Percentiles rank a stretch among this genome's conserved stretches.
phyloP scores from a whole-genome alignment of 768 basidiomycete genomes.

The Asterophora parasitica region DNA sequence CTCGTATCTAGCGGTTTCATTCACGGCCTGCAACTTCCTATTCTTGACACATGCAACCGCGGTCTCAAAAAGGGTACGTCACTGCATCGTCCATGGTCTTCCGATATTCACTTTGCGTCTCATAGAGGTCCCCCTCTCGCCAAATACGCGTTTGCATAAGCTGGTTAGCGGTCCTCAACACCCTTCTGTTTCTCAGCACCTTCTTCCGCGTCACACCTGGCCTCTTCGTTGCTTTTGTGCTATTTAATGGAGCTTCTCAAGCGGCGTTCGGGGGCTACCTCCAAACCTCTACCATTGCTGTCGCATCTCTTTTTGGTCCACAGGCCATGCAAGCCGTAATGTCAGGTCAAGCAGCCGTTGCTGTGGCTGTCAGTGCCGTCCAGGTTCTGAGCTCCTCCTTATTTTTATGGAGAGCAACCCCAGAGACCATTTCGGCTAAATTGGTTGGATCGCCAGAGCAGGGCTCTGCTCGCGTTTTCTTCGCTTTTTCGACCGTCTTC shows the following conservation, averaged over 20 bases:
- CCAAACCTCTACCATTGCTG: slow-evolving; percentile 70
- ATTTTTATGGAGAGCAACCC: slow-evolving; percentile 46
- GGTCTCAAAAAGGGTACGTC: slow-evolving; percentile 60
- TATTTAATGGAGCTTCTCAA: slow-evolving; percentile 56
- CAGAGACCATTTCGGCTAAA: slow-evolving; percentile 20
- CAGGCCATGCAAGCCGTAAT: slow-evolving; percentile 69
- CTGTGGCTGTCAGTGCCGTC: slow-evolving; percentile 72
- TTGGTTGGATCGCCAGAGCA: slow-evolving; percentile 51
- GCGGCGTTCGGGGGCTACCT: slow-evolving; percentile 68
- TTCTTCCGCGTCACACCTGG: slow-evolving; percentile 49
- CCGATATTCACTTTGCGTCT: background rate
- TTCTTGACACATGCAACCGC: slow-evolving; percentile 73
- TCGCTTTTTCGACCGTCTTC: slow-evolving; percentile 64
- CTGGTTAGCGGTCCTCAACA: slow-evolving; percentile 47
- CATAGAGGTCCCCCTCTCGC: slow-evolving; percentile 54
- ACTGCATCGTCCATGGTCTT: background rate
- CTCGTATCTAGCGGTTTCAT: slow-evolving; percentile 61
- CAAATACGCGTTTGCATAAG: slow-evolving; percentile 50
- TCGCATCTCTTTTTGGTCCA: slow-evolving; percentile 79
- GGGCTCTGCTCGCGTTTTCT: slow-evolving; percentile 70
- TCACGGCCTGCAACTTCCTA: slow-evolving; percentile 60
- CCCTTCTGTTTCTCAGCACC: slow-evolving; percentile 63
- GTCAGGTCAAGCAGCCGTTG: slow-evolving; percentile 84
- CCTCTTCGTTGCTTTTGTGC: slow-evolving; percentile 60
- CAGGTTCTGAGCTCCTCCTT: slow-evolving; percentile 64